Evolutionary conservation across 2,329 filamentous ascomycete genomes (phyloP).

Genomic region (Parastagonospora nodorum): DNA sequence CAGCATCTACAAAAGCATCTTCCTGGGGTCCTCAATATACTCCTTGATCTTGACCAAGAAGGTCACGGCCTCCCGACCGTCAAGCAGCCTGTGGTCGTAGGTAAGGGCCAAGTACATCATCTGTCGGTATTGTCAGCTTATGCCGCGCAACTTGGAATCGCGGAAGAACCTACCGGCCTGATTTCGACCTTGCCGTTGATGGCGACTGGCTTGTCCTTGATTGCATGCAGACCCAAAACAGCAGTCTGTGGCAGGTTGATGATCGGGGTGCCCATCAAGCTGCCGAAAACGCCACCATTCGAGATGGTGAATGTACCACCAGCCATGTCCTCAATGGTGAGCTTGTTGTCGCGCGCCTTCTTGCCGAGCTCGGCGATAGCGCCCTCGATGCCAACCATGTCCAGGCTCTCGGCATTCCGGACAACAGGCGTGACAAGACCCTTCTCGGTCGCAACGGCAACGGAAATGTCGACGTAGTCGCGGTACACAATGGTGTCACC

Average conservation of each 20-base stretch:
- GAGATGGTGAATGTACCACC: slow-evolving; percentile 98
- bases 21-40: slow-evolving; percentile 91
- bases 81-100: slow-evolving; percentile 94
- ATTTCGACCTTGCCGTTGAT: slow-evolving; percentile 95
- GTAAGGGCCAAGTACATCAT: slow-evolving; percentile 99
- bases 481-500: slow-evolving; percentile 98
- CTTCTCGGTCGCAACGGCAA: slow-evolving; percentile 96
- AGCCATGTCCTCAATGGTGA: slow-evolving; percentile 99
- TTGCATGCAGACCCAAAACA: slow-evolving; percentile 90
- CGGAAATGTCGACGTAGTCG: slow-evolving; percentile 97
- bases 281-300: slow-evolving; percentile 96
- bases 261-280: slow-evolving; percentile 95
- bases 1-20: slow-evolving; percentile 72
- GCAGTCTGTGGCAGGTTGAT: slow-evolving; percentile 95
- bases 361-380: slow-evolving; percentile 91
- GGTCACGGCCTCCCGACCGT: slow-evolving; percentile 92
- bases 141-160: neutral
- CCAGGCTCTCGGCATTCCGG: slow-evolving; percentile 86
- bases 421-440: slow-evolving; percentile 96
- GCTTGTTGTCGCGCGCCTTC: slow-evolving; percentile 95
- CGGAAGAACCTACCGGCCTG: slow-evolving; percentile 64
- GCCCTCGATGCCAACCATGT: slow-evolving; percentile 87
- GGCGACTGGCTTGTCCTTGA: slow-evolving; percentile 90
- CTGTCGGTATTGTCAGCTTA: slow-evolving; percentile 37
- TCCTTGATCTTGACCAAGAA: slow-evolving; percentile 98